These are phyloP conservation scores for Leavenworthia alabamica DNA, from an alignment of 345 rosid species.

Conservation along the genomic window DNA sequence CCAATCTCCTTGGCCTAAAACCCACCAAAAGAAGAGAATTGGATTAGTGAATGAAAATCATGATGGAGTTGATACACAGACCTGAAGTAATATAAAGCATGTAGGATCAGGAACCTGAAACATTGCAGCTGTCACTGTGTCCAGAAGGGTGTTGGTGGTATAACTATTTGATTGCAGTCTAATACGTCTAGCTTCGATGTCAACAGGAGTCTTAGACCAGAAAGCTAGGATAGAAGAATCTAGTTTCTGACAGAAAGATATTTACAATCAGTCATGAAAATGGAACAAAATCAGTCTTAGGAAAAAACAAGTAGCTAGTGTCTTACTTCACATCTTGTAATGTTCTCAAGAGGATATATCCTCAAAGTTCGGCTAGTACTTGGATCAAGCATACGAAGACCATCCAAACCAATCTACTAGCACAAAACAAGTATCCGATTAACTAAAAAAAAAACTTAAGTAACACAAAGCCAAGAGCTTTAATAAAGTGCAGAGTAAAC, in stretches of 20 bases:
- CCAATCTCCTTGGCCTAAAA: slow-evolving; percentile 91
- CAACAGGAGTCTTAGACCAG: slow-evolving; percentile 96
- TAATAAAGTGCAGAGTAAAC: neutral
- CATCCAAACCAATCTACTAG: slow-evolving; percentile 93
- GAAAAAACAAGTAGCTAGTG: neutral
- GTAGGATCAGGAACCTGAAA: slow-evolving; percentile 57
- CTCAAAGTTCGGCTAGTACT: slow-evolving; percentile 71
- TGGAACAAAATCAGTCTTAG: neutral
- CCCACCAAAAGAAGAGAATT: neutral
- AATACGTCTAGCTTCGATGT: slow-evolving; percentile 83
- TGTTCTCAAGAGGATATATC: slow-evolving; percentile 90
- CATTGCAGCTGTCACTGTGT: slow-evolving; percentile 92
- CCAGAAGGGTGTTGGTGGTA: slow-evolving; percentile 82
- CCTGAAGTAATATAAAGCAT: no score
- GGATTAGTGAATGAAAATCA: neutral
- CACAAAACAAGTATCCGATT: neutral
- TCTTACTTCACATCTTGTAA: slow-evolving; percentile 91
- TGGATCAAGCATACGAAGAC: slow-evolving; percentile 95
- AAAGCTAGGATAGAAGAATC: slow-evolving; percentile 88
- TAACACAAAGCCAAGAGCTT: neutral
- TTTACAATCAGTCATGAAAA: neutral
- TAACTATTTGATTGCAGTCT: slow-evolving; percentile 93
- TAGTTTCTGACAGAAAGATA: slow-evolving; percentile 37
- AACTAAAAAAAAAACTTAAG: neutral
- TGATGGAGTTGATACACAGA: neutral